Base-by-base conservation (phyloP, 169 alveolate species). In the Cyclospora cayetanensis region DNA sequence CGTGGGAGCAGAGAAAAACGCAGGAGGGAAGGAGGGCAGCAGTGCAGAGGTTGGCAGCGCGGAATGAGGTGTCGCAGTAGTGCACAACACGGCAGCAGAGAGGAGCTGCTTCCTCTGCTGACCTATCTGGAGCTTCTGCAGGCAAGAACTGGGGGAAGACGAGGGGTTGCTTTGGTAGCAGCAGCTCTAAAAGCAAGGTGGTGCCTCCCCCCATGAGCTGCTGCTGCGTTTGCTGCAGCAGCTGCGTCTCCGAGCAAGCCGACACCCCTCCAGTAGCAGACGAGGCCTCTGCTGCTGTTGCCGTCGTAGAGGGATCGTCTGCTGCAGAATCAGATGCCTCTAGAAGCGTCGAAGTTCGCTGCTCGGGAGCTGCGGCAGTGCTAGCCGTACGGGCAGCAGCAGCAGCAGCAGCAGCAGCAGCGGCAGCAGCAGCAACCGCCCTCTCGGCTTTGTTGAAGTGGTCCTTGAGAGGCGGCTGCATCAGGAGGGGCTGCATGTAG, bases 391-490 rank as follows among this genome's bases (percentile, higher is more conserved):
- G 60, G 11, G 31, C n/a, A 12, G 35, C 35, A 12, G 11, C 27
- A 22, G 11, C 35, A 9, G 35, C 72, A 60, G 31, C n/a, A 12
- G 72, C 72, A 11, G 72, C 72, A 11, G 72, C 72, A 66, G 79
- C 39, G 9, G 43, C 79, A 66, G 79, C 79, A 66, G 43, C 79
- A 66, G 79, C 39, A 66, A 29, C 43, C 7, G 39, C 79, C 39
- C n/a, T 25, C n/a, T 66, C 79, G n/a, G 79, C 79, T n/a, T 29
- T 5, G 46, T 27, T 22, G 22, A 66, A 31, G 22, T 29, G 9
- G 4, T 55, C 70, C 70, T 55, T 55, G 46, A 66, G 79, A 37
- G 43, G 79, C 79, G 4, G 34, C 11, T 20, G 79, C 43, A 4
- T 37, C 79, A 27, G 43, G 46, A 66, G 79, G 46, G 43, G 79